Conservation (phyloP, 805 yeast genomes). For the Kuraishia hungarica region DNA sequence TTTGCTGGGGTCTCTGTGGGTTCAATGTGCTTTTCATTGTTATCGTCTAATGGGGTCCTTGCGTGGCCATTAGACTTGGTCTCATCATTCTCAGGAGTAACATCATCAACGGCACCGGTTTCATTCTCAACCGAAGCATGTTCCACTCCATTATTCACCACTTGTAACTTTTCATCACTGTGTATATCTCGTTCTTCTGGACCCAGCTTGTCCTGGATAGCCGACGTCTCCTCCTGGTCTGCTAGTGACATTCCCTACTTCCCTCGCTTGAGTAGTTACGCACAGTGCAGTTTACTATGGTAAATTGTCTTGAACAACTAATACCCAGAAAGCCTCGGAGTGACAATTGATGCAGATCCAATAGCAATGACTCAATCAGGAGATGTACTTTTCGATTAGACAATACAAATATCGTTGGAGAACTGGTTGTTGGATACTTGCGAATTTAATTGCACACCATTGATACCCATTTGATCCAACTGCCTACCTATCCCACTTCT, state of each 20-base stretch:
- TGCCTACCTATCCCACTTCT: not conserved
- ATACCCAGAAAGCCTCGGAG: not conserved
- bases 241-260: not conserved
- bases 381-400: not conserved
- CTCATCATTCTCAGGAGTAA: not conserved
- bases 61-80: not conserved
- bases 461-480: not conserved
- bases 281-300: not conserved
- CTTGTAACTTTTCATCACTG: not conserved
- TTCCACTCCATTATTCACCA: not conserved
- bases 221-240: not conserved
- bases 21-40: not conserved
- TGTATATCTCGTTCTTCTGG: not conserved
- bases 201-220: not conserved
- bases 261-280: not conserved
- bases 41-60: not conserved
- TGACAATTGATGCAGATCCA: not conserved
- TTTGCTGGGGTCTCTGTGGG: not conserved
- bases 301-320: not conserved
- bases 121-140: not conserved
- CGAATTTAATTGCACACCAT: not conserved
- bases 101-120: not conserved
- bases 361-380: not conserved
- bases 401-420: too few species aligned
- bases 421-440: not conserved